Evolutionary conservation across 2,329 filamentous ascomycete species (phyloP).

Genomic region (Pyrenochaeta sp.): DNA sequence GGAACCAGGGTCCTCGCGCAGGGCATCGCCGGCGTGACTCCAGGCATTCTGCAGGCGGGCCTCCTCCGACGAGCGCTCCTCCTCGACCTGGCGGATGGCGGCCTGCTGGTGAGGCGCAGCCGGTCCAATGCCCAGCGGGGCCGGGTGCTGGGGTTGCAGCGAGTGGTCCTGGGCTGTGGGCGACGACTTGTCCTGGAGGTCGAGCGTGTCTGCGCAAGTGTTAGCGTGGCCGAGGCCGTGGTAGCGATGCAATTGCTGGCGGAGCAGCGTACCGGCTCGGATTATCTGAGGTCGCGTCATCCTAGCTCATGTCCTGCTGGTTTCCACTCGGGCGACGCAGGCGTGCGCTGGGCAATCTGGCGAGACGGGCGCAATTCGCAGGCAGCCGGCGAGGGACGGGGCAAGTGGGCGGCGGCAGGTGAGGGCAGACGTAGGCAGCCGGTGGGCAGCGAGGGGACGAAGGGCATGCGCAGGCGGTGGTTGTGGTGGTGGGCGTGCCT

Average conservation of each 20-base stretch:
- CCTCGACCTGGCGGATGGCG: constrained; percentile 79
- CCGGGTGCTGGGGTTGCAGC: constrained; percentile 60
- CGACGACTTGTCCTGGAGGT: constrained; percentile 83
- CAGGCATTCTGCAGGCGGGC: constrained; percentile 66
- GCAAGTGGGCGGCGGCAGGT: too few species aligned
- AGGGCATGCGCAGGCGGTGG: constrained; percentile 23
- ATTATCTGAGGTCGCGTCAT: constrained; percentile 66
- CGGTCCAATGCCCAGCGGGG: constrained; percentile 60
- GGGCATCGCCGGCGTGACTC: constrained; percentile 51
- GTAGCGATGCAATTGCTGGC: background rate
- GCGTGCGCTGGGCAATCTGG: constrained; percentile 12
- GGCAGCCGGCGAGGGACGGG: constrained; percentile 19
- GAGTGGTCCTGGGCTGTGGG: constrained; percentile 86
- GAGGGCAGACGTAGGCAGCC: too few species aligned
- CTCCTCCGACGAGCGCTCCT: constrained; percentile 76
- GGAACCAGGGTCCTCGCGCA: constrained; percentile 61
- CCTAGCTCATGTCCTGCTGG: constrained; percentile 44
- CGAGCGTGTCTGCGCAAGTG: constrained; percentile 78
- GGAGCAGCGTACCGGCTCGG: constrained; percentile 57
- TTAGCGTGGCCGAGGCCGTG: constrained; percentile 30
- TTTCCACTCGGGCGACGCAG: constrained; percentile 11
- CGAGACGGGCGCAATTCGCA: too few species aligned
- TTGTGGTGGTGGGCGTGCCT: constrained; percentile 8
- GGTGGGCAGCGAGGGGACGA: constrained; percentile 18
- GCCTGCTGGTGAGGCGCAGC: constrained; percentile 85